phyloP scores from a whole-genome alignment of 2,329 filamentous ascomycete genomes.

The Pseudofabraea citricarpa region DNA sequence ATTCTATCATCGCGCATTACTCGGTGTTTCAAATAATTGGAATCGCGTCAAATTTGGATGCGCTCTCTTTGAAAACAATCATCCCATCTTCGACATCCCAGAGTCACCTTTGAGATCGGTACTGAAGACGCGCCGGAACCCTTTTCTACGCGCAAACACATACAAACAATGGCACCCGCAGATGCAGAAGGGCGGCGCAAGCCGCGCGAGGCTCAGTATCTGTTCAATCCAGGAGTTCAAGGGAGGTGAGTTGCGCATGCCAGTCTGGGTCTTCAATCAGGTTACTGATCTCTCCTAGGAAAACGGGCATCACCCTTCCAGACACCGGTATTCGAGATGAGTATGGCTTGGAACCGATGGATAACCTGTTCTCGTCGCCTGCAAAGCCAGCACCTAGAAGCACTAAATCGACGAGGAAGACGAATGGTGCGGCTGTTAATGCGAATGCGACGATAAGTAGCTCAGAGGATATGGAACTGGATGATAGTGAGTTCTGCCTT shows the following conservation, averaged over 20 bases:
- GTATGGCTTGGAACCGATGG: slow-evolving; percentile 84
- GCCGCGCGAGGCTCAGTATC: slow-evolving; percentile 36
- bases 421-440: slow-evolving; percentile 10
- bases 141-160: not conserved
- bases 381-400: slow-evolving; percentile 42
- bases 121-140: not conserved
- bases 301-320: slow-evolving; percentile 80
- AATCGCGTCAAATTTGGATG: too few relatives aligned
- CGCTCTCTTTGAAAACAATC: too few relatives aligned
- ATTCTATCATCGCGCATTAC: too few relatives aligned
- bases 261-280: slow-evolving; percentile 7
- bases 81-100: too few relatives aligned
- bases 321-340: slow-evolving; percentile 81
- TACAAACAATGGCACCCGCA: slow-evolving; percentile 11
- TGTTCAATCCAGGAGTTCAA: slow-evolving; percentile 44
- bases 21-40: too few relatives aligned
- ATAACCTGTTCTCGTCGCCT: slow-evolving; percentile 85
- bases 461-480: slow-evolving; percentile 58
- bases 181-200: slow-evolving; percentile 20
- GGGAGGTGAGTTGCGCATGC: slow-evolving; percentile 38
- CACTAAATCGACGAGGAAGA: slow-evolving; percentile 4
- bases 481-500: slow-evolving; percentile 44
- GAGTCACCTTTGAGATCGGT: not conserved
- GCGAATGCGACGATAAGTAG: slow-evolving; percentile 41
- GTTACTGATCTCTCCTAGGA: slow-evolving; percentile 46